Evolutionary conservation across 352 stramenopile species (phyloP).

Genomic region (Phytophthora hibernalis): DNA sequence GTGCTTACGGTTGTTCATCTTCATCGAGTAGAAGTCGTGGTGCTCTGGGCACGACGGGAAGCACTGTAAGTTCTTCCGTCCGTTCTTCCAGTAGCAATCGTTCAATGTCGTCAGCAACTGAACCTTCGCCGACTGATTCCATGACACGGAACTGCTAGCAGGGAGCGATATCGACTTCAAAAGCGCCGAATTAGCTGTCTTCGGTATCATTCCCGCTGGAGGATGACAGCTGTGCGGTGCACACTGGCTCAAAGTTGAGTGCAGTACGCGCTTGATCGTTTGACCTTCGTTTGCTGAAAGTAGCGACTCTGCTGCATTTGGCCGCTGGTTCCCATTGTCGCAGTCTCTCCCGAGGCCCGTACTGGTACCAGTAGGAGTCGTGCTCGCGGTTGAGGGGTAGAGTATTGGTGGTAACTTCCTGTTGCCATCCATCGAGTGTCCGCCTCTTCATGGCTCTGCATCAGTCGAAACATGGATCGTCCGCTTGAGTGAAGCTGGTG

Average conservation of each 20-base stretch:
- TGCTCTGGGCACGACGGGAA: slow-evolving; percentile 89
- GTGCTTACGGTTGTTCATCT: slow-evolving; percentile 91
- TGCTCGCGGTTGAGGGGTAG: slow-evolving; percentile 20
- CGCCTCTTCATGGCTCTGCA: slow-evolving; percentile 24
- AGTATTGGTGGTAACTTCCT: slow-evolving; percentile 20
- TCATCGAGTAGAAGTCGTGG: slow-evolving; percentile 91
- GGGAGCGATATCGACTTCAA: slow-evolving; percentile 13
- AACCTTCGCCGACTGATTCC: slow-evolving; percentile 37
- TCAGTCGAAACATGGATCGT: slow-evolving; percentile 25
- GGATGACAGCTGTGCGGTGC: neutral
- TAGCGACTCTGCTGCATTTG: slow-evolving; percentile 4
- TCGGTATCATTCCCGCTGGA: neutral
- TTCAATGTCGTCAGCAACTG: slow-evolving; percentile 68
- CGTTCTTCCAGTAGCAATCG: slow-evolving; percentile 91
- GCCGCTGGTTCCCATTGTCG: slow-evolving; percentile 7
- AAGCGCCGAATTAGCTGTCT: slow-evolving; percentile 10
- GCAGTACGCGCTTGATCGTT: slow-evolving; percentile 31
- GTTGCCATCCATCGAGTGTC: slow-evolving; percentile 25
- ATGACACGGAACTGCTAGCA: slow-evolving; percentile 3
- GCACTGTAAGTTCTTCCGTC: slow-evolving; percentile 91
- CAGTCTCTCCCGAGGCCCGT: neutral
- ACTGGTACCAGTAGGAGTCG: slow-evolving; percentile 6
- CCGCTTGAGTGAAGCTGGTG: slow-evolving; percentile 14
- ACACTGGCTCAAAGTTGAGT: slow-evolving; percentile 23
- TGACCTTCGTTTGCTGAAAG: slow-evolving; percentile 8